Evolutionary conservation across 345 rosid species (phyloP).

Genomic region (Salix koriyanagi): DNA sequence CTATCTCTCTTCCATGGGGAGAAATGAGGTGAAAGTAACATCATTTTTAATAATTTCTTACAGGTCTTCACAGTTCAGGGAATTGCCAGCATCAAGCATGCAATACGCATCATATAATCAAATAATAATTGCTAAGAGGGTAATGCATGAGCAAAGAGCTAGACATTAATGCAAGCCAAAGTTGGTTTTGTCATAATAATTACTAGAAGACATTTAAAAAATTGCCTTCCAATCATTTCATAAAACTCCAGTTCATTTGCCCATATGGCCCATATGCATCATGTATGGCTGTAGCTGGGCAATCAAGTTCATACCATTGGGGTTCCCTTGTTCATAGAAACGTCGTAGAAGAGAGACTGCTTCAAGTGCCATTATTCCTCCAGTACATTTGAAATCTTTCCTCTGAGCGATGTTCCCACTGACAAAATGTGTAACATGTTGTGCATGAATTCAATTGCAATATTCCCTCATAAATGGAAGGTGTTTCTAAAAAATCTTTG

Average conservation of each 20-base stretch:
- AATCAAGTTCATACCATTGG: constrained; percentile 53
- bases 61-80: background rate
- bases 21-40: background rate
- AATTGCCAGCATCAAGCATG: background rate
- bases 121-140: background rate
- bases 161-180: background rate
- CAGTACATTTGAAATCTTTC: constrained; percentile 49
- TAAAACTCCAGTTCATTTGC: background rate
- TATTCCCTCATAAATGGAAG: background rate
- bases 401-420: constrained; percentile 33
- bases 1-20: background rate
- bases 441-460: constrained; percentile 5
- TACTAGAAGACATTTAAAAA: background rate
- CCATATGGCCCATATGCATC: background rate
- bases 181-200: no score
- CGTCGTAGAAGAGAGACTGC: constrained; percentile 59
- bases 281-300: background rate
- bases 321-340: constrained; percentile 88
- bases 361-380: constrained; percentile 75
- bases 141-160: background rate
- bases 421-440: background rate
- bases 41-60: background rate
- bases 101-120: background rate
- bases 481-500: background rate
- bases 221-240: background rate